Evolutionary conservation across 2,329 filamentous ascomycete genomes (phyloP).

Genomic region (Calonectria henricotiae): DNA sequence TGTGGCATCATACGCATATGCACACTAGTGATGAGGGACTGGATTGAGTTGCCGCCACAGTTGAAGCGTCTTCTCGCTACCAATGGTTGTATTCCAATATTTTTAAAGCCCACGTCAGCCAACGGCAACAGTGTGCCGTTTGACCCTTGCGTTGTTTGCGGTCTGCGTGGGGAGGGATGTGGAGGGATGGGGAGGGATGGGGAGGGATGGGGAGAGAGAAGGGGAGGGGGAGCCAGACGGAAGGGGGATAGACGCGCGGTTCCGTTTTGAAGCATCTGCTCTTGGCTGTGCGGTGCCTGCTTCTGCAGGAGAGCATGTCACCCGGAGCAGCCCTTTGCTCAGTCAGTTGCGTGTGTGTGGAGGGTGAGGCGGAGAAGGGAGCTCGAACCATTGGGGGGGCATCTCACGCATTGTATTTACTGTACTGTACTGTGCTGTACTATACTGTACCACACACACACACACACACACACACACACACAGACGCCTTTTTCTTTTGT

Average conservation of each 20-base stretch:
- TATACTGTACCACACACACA: neutral
- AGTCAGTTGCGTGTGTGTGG: neutral
- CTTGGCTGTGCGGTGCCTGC: neutral
- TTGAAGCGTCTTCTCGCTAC: neutral
- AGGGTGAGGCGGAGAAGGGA: neutral
- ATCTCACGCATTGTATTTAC: neutral
- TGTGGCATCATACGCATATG: neutral
- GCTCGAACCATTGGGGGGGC: slow-evolving; percentile 2
- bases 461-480: neutral
- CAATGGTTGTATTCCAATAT: neutral
- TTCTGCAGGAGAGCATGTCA: neutral
- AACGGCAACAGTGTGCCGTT: neutral
- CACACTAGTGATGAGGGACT: neutral
- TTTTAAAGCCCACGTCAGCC: slow-evolving; percentile 8
- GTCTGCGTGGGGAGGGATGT: neutral
- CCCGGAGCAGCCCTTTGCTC: neutral
- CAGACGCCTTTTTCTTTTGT: neutral
- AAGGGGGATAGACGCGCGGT: slow-evolving; percentile 10
- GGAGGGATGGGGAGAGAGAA: neutral
- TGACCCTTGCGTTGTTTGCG: slow-evolving; percentile 2
- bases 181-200: neutral
- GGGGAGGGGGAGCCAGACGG: neutral
- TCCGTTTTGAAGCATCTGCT: slow-evolving; percentile 1
- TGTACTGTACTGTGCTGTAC: too few species aligned
- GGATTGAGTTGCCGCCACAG: neutral